phyloP scores from a whole-genome alignment of 2,329 filamentous ascomycete species.

The Talaromyces marneffei region DNA sequence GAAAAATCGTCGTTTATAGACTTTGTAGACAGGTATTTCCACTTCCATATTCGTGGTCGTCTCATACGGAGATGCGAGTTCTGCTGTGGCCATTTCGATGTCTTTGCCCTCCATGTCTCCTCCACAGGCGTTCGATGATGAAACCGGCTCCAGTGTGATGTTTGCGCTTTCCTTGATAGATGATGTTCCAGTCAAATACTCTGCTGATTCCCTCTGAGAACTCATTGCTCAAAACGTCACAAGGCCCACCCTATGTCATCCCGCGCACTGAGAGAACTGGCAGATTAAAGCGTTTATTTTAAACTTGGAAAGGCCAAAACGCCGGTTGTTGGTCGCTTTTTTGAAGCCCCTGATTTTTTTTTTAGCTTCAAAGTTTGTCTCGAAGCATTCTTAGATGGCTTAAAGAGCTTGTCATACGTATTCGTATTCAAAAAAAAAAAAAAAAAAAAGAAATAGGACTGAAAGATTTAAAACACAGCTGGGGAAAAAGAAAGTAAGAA shows the following conservation, averaged over 20 bases:
- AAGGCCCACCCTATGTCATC: not conserved
- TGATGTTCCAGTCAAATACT: not conserved
- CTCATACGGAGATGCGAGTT: not conserved
- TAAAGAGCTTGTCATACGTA: not conserved
- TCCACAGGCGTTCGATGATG: not conserved
- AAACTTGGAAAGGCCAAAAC: not conserved
- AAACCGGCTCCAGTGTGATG: not conserved
- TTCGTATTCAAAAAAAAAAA: not conserved
- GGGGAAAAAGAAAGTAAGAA: not conserved
- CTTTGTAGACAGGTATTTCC: constrained; percentile 35
- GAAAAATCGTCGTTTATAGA: constrained; percentile 86
- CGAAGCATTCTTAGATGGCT: not conserved
- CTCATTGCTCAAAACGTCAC: not conserved
- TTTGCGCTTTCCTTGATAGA: not conserved
- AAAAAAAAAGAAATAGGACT: too few relatives aligned
- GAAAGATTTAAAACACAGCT: not conserved
- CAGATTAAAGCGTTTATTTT: not conserved
- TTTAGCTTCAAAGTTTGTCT: not conserved
- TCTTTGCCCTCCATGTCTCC: not conserved
- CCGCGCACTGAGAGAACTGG: not conserved
- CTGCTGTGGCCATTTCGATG: not conserved
- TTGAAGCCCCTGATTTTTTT: not conserved
- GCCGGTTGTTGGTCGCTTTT: not conserved
- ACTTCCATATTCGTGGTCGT: not conserved
- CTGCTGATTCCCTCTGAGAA: not conserved